These are phyloP conservation scores for Calonectria leucothoes DNA, from an alignment of 2,329 filamentous ascomycete genomes.

Conservation along the genomic window DNA sequence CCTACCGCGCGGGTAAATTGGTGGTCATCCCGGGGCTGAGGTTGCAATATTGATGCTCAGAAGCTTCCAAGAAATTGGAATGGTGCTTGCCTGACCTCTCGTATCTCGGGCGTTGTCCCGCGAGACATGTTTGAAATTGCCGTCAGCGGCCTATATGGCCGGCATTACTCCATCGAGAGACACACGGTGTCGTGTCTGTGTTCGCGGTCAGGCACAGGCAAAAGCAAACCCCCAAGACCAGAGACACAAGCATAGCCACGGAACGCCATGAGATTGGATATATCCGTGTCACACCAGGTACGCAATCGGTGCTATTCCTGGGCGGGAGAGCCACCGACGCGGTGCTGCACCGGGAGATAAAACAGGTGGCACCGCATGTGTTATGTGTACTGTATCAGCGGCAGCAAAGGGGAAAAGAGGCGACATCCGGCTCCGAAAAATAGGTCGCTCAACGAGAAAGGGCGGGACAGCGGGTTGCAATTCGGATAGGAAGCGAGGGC, in stretches of 20 bases:
- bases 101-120: background rate
- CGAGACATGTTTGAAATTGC: background rate
- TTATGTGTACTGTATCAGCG: background rate
- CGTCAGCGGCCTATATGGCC: background rate
- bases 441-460: background rate
- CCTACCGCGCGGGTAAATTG: background rate
- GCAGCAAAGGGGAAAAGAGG: background rate
- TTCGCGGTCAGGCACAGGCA: too few relatives aligned
- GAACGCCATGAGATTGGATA: background rate
- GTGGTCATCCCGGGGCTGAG: background rate
- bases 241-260: background rate
- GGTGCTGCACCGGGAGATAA: background rate
- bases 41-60: background rate
- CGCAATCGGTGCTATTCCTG: background rate
- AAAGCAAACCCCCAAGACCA: background rate
- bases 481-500: background rate
- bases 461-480: background rate
- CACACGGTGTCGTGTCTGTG: background rate
- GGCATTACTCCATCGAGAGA: background rate
- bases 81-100: background rate
- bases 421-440: background rate
- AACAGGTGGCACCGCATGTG: constrained; percentile 13
- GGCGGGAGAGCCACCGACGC: background rate
- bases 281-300: background rate
- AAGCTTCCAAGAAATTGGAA: background rate